Percentiles rank a stretch among this genome's conserved stretches.
phyloP scores from a whole-genome alignment of 768 basidiomycete genomes.

The Collybia sp. region DNA sequence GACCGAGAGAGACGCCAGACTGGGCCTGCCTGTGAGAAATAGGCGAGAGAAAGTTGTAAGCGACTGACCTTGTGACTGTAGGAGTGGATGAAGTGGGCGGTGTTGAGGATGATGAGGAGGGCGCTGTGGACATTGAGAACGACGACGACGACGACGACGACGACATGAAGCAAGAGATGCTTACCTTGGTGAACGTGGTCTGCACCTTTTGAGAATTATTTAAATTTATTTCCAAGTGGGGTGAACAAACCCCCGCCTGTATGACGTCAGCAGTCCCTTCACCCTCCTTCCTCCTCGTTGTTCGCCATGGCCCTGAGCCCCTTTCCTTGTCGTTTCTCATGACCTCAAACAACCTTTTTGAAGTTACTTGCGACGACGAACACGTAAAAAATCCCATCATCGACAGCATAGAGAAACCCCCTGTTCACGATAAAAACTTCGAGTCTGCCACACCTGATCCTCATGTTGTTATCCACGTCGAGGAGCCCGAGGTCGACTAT shows the following conservation, averaged over 20 bases:
- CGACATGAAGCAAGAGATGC: not conserved
- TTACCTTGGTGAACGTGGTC: no score
- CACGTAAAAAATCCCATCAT: constrained; percentile 17
- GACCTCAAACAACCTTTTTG: constrained; percentile 10
- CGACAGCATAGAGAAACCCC: no score
- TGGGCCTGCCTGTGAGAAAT: constrained; percentile 1
- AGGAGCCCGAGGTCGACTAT: constrained; percentile 60
- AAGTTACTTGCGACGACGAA: constrained; percentile 12
- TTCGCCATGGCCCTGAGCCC: not conserved
- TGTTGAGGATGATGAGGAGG: not conserved
- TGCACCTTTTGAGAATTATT: no score
- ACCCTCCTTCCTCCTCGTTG: no score
- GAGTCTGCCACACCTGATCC: no score
- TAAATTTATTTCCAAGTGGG: no score
- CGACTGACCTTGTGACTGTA: not conserved
- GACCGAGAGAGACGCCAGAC: constrained; percentile 8
- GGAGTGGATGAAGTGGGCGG: no score
- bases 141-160: constrained; percentile 3
- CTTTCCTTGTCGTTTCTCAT: not conserved
- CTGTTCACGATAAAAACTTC: no score
- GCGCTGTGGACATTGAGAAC: not conserved
- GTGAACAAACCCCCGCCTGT: no score
- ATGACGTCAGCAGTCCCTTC: no score
- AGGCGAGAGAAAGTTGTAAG: constrained; percentile 5
- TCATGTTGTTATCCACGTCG: no score